Base-by-base conservation (phyloP, 1,139 yeast genomes). In the Blastobotrys capitulatus region DNA sequence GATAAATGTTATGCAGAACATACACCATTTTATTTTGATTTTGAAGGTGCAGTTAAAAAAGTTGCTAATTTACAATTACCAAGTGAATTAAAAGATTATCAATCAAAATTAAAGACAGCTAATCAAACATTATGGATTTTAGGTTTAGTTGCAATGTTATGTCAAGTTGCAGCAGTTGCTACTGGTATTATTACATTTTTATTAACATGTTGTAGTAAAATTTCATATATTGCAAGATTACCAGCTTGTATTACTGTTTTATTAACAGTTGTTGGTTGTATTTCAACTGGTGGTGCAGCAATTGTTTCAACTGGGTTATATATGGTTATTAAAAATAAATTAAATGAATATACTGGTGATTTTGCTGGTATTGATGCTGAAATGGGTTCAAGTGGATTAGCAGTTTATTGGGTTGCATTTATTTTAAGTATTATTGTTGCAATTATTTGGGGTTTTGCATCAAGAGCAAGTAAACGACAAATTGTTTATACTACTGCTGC, bases 21-120 rank as follows among this genome's bases (percentile, higher is more conserved):
- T 6, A 47, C 50, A 6, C 50, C 50, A 27, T 47, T 47, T 36
- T 47, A 42, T 37, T 47, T 47, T 22, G 46, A 47, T 27, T 47
- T 42, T 35, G 44, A 42, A n/a, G 19, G 26, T n/a, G 43, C 46
- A 16, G 18, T 42, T 27, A 42, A 43, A 27, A n/a, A 38, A 22
- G 25, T 22, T 5, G 36, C 38, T 7, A 20, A 31, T n/a, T 27
- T 38, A n/a, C 29, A 32, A 18, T 13, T 47, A 9, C 50, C 50
- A 2, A 31, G 22, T 10, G 50, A 47, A 15, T n/a, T 47, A 15
- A 15, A 25, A 15, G 29, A 36, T 18, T 47, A 47, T 22, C 50
- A 47, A 31, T 19, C 18, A 18, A 16, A 38, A 6, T 8, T 47
- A 22, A 38, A 43, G 41, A 7, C 27, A 19, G 50, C 36, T 34